Base-by-base conservation (phyloP, 2,329 filamentous ascomycete genomes). In the Didymella lethalis region DNA sequence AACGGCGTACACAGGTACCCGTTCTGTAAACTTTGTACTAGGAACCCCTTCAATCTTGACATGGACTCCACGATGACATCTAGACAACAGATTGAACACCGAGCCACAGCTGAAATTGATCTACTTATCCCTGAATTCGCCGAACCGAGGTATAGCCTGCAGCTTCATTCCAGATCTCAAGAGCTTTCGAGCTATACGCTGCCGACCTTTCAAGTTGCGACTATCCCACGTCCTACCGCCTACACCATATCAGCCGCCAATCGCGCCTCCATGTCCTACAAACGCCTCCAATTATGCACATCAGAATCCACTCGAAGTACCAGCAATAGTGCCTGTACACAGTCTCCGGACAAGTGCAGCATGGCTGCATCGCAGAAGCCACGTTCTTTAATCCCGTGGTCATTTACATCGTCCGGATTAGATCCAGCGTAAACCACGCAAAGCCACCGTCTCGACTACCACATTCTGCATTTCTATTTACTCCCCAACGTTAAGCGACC, bases 401-500 rank as follows among this genome's bases (percentile, higher is more conserved):
- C 25, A 25, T 25, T 28, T 28, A 44, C 18, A 20, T 36, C 38
- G 20, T 25, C 38, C 20, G 26, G 11, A 7, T 41, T 12, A 18
- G 31, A 36, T 20, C 20, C 20, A 48, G 20, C 46, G 26, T 26
- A 34, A 47, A 56, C 54, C 41, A 57, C 41, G 47, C 48, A 51
- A 57, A 45, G 48, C 54, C 48, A 51, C 36, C 23, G 43, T 31
- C 43, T 8, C 11, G 25, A 12, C 25, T 41, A 14, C 38, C 5
- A 18, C 11, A 23, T 18, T 26, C 4, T 29, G 26, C 46, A 40
- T 31, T 18, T 26, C 23, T 23, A 11, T 4, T 14, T 20, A 23
- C 20, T 25, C 14, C 8, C 20, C 10, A 25, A 23, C 20, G 11
- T 26, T 3, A 41, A 50, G 49, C 48, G 26, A 57, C 32, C 31